These are phyloP conservation scores for Monilinia polystroma DNA, from an alignment of 2,329 filamentous ascomycete species.

Conservation along the genomic window DNA sequence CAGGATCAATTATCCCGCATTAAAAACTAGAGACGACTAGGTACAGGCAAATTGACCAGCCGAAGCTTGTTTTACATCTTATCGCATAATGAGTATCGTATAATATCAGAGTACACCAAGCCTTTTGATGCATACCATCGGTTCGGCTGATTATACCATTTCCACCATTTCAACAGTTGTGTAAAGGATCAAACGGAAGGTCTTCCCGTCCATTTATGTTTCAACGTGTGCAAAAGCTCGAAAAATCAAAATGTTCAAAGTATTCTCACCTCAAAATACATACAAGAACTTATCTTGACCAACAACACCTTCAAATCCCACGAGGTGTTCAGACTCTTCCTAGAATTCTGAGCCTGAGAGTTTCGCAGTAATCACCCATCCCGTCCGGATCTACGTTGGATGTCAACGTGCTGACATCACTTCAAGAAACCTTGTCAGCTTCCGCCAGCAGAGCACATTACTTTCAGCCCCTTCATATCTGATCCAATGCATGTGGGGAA, in stretches of 20 bases:
- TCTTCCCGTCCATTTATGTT: not conserved
- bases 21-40: not conserved
- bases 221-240: slow-evolving; percentile 1
- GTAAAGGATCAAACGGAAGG: not conserved
- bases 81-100: slow-evolving; percentile 14
- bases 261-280: not conserved
- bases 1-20: slow-evolving; percentile 1
- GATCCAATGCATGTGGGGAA: slow-evolving; percentile 6
- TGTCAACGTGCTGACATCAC: slow-evolving; percentile 6
- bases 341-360: not conserved
- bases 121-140: slow-evolving; percentile 9
- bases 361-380: not conserved
- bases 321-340: not conserved
- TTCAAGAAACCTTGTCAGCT: slow-evolving; percentile 4
- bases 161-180: not conserved
- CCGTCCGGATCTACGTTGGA: slow-evolving; percentile 7
- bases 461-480: slow-evolving; percentile 9
- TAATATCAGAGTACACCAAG: slow-evolving; percentile 7
- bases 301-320: not conserved
- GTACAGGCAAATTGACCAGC: not conserved
- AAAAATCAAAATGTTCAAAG: not conserved
- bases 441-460: not conserved
- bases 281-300: not conserved
- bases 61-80: slow-evolving; percentile 15
- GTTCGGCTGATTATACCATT: slow-evolving; percentile 9